Percentiles rank a stretch among this genome's conserved stretches.
Evolutionary conservation across 768 basidiomycete genomes (phyloP).

Genomic region (Brasilioporus rufonigricans): DNA sequence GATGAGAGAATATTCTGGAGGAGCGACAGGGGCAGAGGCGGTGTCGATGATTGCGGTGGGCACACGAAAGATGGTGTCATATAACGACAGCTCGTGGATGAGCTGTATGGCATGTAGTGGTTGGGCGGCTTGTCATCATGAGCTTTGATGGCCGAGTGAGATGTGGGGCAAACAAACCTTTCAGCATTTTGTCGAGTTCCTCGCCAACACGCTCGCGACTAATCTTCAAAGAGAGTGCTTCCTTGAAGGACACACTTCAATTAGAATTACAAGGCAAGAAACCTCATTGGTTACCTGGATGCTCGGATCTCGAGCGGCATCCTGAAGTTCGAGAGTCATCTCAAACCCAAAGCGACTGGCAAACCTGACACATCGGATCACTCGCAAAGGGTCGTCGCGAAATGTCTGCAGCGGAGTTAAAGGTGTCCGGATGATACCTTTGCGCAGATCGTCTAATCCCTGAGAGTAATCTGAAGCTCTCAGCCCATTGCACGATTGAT

Average conservation of each 20-base stretch:
- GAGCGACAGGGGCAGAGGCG: slow-evolving; percentile 44
- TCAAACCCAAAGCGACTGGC: slow-evolving; percentile 86
- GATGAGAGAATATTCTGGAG: slow-evolving; percentile 45
- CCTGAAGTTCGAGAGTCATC: slow-evolving; percentile 64
- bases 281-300: slow-evolving; percentile 52
- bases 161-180: slow-evolving; percentile 45
- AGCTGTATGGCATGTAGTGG: slow-evolving; percentile 72
- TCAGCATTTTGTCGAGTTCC: slow-evolving; percentile 93
- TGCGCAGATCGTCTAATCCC: slow-evolving; percentile 82
- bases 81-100: slow-evolving; percentile 72
- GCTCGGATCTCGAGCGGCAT: slow-evolving; percentile 55
- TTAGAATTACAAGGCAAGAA: not conserved
- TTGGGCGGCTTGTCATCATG: slow-evolving; percentile 54
- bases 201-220: slow-evolving; percentile 89
- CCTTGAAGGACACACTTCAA: slow-evolving; percentile 33
- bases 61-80: slow-evolving; percentile 62
- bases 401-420: slow-evolving; percentile 86
- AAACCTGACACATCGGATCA: slow-evolving; percentile 89
- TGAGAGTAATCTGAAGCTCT: slow-evolving; percentile 28
- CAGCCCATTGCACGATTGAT: slow-evolving; percentile 2
- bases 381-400: slow-evolving; percentile 88
- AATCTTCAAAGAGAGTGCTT: slow-evolving; percentile 74
- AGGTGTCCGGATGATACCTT: slow-evolving; percentile 84
- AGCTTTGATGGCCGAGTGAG: slow-evolving; percentile 1
- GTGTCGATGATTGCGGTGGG: slow-evolving; percentile 41